Conservation (phyloP, 179 eudicot species). For the Heliamphora pulchella region DNA sequence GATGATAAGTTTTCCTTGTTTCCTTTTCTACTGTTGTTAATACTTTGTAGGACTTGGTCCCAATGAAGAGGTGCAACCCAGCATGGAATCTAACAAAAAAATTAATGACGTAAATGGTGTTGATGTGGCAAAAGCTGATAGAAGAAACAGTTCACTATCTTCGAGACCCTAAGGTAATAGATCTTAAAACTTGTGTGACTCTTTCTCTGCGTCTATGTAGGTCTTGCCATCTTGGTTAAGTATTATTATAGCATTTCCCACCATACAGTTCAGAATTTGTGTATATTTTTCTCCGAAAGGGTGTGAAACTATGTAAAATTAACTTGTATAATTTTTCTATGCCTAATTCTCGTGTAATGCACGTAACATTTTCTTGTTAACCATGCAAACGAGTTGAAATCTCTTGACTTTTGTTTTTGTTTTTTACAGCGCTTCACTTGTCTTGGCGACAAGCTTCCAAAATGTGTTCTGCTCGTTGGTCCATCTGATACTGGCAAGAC, state of each 20-base stretch:
- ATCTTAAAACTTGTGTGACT: not conserved
- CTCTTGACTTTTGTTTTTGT: slow-evolving; percentile 19
- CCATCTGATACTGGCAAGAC: slow-evolving; percentile 99
- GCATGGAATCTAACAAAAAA: slow-evolving; percentile 81
- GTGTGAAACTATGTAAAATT: not conserved
- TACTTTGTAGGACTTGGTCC: slow-evolving; percentile 63
- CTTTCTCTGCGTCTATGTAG: not conserved
- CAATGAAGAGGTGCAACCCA: slow-evolving; percentile 89
- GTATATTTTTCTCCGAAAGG: not conserved
- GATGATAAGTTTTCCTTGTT: not conserved
- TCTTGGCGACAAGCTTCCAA: slow-evolving; percentile 96
- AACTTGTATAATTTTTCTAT: not conserved
- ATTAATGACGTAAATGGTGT: slow-evolving; percentile 96
- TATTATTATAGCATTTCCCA: too few species aligned
- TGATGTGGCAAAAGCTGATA: slow-evolving; percentile 96
- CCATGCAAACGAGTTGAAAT: not conserved
- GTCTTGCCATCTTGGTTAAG: too few species aligned
- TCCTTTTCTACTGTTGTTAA: not conserved
- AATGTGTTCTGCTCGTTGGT: slow-evolving; percentile 95
- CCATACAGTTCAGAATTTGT: too few species aligned
- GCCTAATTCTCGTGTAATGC: not conserved
- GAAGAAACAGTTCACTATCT: slow-evolving; percentile 98
- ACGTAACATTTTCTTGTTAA: not conserved
- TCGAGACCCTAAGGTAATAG: slow-evolving; percentile 88
- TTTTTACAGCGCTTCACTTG: slow-evolving; percentile 78